These are phyloP conservation scores for Colletotrichum ledebouriae DNA, from an alignment of 2,329 filamentous ascomycete species.

Conservation along the genomic window DNA sequence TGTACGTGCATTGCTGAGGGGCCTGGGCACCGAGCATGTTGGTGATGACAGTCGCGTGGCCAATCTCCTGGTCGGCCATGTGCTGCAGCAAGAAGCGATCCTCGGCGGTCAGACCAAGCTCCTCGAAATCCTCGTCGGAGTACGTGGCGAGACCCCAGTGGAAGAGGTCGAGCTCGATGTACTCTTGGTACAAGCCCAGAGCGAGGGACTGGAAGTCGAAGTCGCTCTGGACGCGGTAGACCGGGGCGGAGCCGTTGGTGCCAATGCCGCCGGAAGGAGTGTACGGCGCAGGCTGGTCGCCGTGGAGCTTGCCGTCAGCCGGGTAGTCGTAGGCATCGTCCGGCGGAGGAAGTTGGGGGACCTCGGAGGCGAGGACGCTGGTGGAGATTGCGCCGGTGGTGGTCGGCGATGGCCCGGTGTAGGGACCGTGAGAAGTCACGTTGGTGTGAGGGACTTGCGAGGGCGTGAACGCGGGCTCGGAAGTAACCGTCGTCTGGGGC, in stretches of 20 bases:
- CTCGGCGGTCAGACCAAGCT: constrained; percentile 75
- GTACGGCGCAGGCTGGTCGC: constrained; percentile 79
- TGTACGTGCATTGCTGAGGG: constrained; percentile 82
- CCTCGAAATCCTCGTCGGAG: constrained; percentile 76
- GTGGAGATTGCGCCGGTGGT: constrained; percentile 78
- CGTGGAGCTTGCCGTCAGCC: constrained; percentile 76
- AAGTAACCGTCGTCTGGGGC: constrained; percentile 53
- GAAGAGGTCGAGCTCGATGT: constrained; percentile 88
- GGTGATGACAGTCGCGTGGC: constrained; percentile 81
- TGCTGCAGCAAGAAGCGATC: constrained; percentile 79
- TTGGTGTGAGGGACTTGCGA: constrained; percentile 60
- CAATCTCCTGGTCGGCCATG: constrained; percentile 83
- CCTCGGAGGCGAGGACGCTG: constrained; percentile 66
- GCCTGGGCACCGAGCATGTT: constrained; percentile 82
- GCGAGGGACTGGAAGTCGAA: constrained; percentile 86
- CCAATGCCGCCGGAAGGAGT: constrained; percentile 79
- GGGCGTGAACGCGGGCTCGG: constrained; percentile 47
- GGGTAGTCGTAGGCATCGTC: constrained; percentile 78
- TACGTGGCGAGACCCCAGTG: constrained; percentile 80
- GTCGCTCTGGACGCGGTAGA: constrained; percentile 83
- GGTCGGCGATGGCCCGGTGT: constrained; percentile 71
- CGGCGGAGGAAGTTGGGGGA: constrained; percentile 69
- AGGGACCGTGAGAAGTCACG: constrained; percentile 77
- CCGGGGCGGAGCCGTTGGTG: constrained; percentile 81
- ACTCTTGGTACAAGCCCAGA: constrained; percentile 84